A percentile compares a stretch with the other conserved stretches of the same genome.
phyloP scores from a whole-genome alignment of 345 rosid genomes.

The sweet orange (Citrus sinensis) region DNA sequence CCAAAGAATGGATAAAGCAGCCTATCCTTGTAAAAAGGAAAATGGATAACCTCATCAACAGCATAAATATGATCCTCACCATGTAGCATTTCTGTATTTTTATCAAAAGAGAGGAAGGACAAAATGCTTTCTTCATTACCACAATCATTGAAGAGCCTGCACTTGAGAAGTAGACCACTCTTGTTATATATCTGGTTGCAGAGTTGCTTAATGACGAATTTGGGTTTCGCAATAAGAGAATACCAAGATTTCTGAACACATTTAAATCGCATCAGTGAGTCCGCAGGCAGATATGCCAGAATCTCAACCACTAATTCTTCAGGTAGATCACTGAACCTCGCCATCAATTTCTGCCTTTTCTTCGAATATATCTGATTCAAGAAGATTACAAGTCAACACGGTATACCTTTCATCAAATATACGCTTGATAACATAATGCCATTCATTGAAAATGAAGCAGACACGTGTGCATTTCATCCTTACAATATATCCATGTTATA shows the following conservation, averaged over 20 bases:
- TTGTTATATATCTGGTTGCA: neutral
- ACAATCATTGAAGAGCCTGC: neutral
- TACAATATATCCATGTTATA: neutral
- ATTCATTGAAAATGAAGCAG: neutral
- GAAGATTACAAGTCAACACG: neutral
- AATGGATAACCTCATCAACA: neutral
- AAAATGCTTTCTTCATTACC: neutral
- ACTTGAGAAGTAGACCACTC: neutral
- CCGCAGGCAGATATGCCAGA: neutral
- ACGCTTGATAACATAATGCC: neutral
- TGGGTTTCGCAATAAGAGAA: neutral
- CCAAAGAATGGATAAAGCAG: neutral
- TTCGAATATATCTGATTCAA: neutral
- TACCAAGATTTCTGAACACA: neutral
- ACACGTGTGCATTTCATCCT: neutral
- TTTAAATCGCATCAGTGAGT: neutral
- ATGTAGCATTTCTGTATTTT: neutral
- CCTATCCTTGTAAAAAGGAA: neutral
- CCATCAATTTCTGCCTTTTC: neutral
- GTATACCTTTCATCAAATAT: neutral
- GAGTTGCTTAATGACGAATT: neutral
- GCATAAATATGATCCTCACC: neutral
- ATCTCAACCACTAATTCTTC: neutral
- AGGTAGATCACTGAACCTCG: neutral
- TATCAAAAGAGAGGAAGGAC: neutral